Conservation (phyloP, 1,284 basidiomycete genomes). For the Rhodofomes roseus region DNA sequence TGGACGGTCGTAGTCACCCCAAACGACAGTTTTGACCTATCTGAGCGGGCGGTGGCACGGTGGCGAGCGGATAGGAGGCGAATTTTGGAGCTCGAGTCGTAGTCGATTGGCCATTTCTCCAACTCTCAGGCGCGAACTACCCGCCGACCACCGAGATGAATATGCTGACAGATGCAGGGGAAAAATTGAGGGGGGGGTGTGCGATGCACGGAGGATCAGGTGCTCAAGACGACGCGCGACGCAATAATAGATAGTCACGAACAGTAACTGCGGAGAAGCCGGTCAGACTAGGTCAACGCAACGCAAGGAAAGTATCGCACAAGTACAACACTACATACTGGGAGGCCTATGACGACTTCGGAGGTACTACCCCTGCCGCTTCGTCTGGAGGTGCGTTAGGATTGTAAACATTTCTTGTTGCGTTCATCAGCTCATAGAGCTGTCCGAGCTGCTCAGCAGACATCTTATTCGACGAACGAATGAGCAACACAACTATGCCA, state of each 20-base stretch:
- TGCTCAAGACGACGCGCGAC: neutral
- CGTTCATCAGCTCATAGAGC: slow-evolving; percentile 90
- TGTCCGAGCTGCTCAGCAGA: slow-evolving; percentile 91
- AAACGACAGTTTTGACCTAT: too few relatives aligned
- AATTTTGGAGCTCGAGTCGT: too few relatives aligned
- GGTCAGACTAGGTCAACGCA: neutral
- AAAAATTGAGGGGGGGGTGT: too few relatives aligned
- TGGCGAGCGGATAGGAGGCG: too few relatives aligned
- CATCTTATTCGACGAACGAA: slow-evolving; percentile 42
- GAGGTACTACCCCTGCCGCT: slow-evolving; percentile 1
- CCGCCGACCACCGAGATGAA: neutral
- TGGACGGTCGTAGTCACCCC: too few relatives aligned
- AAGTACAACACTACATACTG: neutral
- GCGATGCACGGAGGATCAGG: neutral
- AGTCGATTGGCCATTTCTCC: too few relatives aligned
- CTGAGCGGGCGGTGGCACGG: too few relatives aligned
- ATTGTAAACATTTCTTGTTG: slow-evolving; percentile 84
- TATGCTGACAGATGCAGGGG: too few relatives aligned
- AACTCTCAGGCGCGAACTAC: neutral
- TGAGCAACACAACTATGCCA: neutral
- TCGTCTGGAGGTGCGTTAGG: slow-evolving; percentile 20
- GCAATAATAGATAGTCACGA: neutral
- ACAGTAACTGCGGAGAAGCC: neutral
- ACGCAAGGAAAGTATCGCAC: neutral
- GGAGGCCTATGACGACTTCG: slow-evolving; percentile 4